Evolutionary conservation across 176 grass and related monocot genomes (phyloP).

Genomic region (Puya raimondii): DNA sequence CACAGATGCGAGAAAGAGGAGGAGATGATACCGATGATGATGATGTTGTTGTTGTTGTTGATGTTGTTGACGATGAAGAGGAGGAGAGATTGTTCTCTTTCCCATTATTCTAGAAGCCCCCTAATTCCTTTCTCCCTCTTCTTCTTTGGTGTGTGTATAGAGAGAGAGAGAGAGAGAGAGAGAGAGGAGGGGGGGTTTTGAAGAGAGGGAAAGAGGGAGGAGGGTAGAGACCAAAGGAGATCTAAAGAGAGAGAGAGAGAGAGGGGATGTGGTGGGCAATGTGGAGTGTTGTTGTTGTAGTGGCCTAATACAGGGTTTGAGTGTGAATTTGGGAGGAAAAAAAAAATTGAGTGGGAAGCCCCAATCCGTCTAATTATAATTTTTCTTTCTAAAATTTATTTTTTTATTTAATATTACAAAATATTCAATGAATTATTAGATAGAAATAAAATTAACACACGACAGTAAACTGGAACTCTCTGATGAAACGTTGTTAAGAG

Average conservation of each 20-base stretch:
- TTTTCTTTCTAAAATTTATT: too few relatives aligned
- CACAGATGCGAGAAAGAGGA: too few relatives aligned
- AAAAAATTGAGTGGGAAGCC: neutral
- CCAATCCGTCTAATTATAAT: too few relatives aligned
- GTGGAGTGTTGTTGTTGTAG: neutral
- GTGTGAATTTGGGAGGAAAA: neutral
- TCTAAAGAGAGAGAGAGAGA: conserved; percentile 5
- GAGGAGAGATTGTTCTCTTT: neutral
- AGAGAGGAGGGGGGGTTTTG: neutral
- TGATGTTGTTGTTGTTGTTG: neutral
- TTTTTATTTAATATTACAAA: too few relatives aligned
- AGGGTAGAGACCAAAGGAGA: too few relatives aligned
- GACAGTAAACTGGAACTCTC: too few relatives aligned
- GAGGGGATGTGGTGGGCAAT: neutral
- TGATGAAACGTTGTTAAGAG: too few relatives aligned
- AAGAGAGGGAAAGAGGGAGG: neutral
- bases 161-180: neutral
- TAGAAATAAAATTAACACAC: too few relatives aligned
- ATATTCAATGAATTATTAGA: too few relatives aligned
- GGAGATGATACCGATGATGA: neutral
- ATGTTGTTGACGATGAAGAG: neutral
- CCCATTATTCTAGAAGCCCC: neutral
- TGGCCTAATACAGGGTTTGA: neutral
- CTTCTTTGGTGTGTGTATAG: neutral
- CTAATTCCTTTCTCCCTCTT: neutral